Evolutionary conservation across 2,329 filamentous ascomycete genomes (phyloP), one percentile per base, ranked within the genome.

Genomic region (Cyphellophora europaea): DNA sequence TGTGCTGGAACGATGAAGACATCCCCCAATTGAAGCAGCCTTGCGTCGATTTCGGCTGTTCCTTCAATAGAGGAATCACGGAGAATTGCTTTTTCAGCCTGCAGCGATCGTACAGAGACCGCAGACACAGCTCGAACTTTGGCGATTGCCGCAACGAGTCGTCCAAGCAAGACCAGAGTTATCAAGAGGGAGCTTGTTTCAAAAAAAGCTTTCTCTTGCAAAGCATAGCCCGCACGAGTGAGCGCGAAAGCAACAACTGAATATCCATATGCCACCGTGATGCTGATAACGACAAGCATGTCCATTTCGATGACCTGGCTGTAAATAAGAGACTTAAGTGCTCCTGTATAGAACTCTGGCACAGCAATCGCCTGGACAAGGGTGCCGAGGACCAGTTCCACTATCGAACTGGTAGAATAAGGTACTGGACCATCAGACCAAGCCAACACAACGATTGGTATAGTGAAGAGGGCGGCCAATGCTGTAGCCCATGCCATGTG

Each of bases 11-110:
- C 69, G 21, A 68, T 72, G 58, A 89, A 79, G 0, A 59, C 44
- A 48, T 91, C 84, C 0, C 77, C 79, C 40, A 79, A 79, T 46
- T 89, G 80, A 2, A 89, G 64, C 1, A 88, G 67, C 0, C 70
- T 63, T 2, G 67, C 61, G 47, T 88, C 82, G 16, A 87, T 77
- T 19, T 77, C 70, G 5, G 32, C 48, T 1, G 61, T 56, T 1
- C 49, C 47, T n/a, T n/a, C n/a, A n/a, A n/a, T n/a, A n/a, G n/a
- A n/a, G 5, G 57, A 41, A 2, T 61, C 53, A 0, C 75, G 49
- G 2, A 84, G 49, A 2, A 73, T 48, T 2, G 79, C 78, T 2
- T 63, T 73, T 0, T 65, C 45, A 0, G 59, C 45, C 48, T 87
- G 82, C 0, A 87, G 53, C 17, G 67, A 67, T 2, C 60, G 53